Conservation (phyloP, 1,284 basidiomycete species). For the Leccinum subatratum region DNA sequence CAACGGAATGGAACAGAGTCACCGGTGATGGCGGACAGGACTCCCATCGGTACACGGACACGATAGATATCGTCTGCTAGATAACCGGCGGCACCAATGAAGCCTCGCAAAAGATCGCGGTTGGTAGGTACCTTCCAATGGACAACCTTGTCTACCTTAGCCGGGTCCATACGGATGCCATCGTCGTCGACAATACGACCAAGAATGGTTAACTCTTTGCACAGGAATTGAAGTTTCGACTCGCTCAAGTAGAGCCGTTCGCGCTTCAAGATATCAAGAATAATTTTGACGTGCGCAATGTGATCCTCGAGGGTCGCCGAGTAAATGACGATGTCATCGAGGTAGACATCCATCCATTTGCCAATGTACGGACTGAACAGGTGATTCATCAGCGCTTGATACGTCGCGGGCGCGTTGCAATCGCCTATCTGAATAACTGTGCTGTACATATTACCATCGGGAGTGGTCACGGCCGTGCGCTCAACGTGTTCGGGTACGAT, state of each 20-base stretch:
- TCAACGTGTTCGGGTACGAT: conserved; percentile 33
- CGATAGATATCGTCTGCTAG: too few species aligned
- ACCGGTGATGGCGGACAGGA: too few species aligned
- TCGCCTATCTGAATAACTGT: conserved; percentile 32
- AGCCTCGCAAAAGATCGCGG: too few species aligned
- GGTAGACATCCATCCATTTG: conserved; percentile 23
- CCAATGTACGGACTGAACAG: conserved; percentile 27
- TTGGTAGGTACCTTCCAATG: too few species aligned
- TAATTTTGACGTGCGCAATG: conserved; percentile 26
- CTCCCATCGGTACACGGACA: too few species aligned
- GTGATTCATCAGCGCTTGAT: conserved; percentile 31
- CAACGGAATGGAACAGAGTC: too few species aligned
- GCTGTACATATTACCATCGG: conserved; percentile 36
- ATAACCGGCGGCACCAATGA: too few species aligned
- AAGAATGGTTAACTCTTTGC: too few species aligned
- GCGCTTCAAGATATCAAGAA: conserved; percentile 28
- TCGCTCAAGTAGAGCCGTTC: conserved; percentile 26
- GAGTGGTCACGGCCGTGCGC: conserved; percentile 22
- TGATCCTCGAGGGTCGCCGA: conserved; percentile 34
- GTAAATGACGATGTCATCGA: conserved; percentile 37
- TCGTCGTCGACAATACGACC: too few species aligned
- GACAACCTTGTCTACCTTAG: too few species aligned
- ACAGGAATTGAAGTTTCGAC: neutral
- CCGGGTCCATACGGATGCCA: too few species aligned
- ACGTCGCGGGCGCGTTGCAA: conserved; percentile 28